Base-by-base conservation (phyloP, 1,139 yeast genomes). In the Barnettozyma hawaiiensis region DNA sequence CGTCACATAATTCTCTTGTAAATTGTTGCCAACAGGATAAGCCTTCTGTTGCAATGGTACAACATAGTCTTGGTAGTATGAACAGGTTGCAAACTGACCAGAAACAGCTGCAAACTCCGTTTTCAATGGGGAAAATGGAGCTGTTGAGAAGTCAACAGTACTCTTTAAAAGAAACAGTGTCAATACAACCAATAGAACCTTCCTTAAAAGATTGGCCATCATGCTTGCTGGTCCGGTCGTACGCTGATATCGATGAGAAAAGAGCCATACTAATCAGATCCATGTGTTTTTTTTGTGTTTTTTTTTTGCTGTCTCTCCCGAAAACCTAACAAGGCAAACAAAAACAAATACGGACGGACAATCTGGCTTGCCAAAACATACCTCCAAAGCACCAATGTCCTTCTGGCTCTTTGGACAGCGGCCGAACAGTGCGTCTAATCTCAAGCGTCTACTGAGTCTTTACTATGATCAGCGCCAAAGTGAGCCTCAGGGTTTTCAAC, bases 391-490 rank as follows among this genome's bases (percentile, higher is more conserved):
- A 28, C 39, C 24, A 21, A 70, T 70, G 74, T 69, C 75, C 27
- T 67, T 67, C 51, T 70, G 75, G 75, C 75, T 73, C 33, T 69
- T 70, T 54, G 71, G 73, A 55, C 68, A 64, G 48, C 65, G 60
- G 46, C 56, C 62, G 26, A 60, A 57, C 42, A 49, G 56, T 21
- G 57, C 60, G 35, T 59, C 68, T 27, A 60, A 64, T 46, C 58
- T 66, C 31, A 63, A 62, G 48, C 60, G 60, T 47, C 55, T 63
- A 20, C 51, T 66, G 43, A 67, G 62, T 24, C 61, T 59, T 31
- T 66, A 66, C 48, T 62, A 50, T 44, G 44, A 40, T 26, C 46
- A 50, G 42, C 40, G 57, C 31, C 41, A 16, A 45, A 28, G 33
- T 19, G 31, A 37, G 19, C 37, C 27, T 15, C 35, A 19, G 26